Evolutionary conservation across 2,329 filamentous ascomycete species (phyloP).

Genomic region (Calonectria ilicicola): DNA sequence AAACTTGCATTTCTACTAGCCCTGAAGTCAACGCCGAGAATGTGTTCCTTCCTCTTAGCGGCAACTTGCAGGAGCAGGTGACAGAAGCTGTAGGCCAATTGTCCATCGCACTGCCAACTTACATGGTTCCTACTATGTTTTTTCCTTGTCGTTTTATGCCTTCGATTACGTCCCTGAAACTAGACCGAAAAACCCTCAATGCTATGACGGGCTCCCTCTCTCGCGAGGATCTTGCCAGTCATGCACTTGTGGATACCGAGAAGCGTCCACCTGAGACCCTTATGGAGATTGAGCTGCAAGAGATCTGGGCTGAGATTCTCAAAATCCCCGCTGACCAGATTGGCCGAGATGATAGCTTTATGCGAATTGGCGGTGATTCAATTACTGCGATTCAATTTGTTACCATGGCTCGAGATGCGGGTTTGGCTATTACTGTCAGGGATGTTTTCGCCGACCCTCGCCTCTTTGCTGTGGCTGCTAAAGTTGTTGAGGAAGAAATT

Average conservation of each 20-base stretch:
- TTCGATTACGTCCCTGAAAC: conserved; percentile 24
- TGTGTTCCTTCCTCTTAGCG: neutral
- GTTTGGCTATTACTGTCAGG: neutral
- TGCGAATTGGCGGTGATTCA: conserved; percentile 16
- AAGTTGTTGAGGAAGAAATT: neutral
- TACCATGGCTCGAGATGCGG: conserved; percentile 8
- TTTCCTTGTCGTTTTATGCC: conserved; percentile 16
- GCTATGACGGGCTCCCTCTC: conserved; percentile 33
- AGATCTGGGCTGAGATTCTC: conserved; percentile 46
- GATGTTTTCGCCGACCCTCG: conserved; percentile 12
- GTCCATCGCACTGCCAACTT: conserved; percentile 12
- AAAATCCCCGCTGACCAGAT: conserved; percentile 45
- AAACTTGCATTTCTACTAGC: neutral
- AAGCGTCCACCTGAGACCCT: neutral
- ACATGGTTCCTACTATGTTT: conserved; percentile 32
- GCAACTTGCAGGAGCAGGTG: neutral
- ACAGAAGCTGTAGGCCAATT: neutral
- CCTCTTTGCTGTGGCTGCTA: neutral
- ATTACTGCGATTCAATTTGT: conserved; percentile 40
- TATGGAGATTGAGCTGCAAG: conserved; percentile 33
- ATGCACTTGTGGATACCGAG: conserved; percentile 26
- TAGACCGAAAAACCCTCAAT: conserved; percentile 8
- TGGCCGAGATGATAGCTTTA: conserved; percentile 4
- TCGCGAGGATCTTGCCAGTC: conserved; percentile 13
- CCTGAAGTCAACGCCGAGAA: neutral